Evolutionary conservation across 164 flowering plant genomes (phyloP), one percentile per base, ranked within the genome.

Genomic region (Sextonia rubra): DNA sequence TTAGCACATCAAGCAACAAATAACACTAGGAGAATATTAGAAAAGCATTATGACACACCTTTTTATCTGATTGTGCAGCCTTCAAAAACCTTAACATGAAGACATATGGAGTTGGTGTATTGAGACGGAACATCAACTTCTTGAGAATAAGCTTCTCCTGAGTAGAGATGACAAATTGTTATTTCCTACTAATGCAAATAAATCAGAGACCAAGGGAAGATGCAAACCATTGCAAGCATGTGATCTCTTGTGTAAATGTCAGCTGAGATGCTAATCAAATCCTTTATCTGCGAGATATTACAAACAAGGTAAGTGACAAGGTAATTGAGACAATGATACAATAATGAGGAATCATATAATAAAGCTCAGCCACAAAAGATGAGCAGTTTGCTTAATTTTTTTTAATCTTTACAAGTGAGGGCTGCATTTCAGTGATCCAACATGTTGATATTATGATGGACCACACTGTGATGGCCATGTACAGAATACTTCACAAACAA

Each of bases 81-180:
- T 89, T 91, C 64, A 93, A 87, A 82, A 93, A 91, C 71, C 97
- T 81, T 60, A 89, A 71, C 98, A 93, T 89, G 81, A 93, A 93
- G 56, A 93, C 97, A 78, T 93, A 91, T 1, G 85, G 85, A 68
- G 98, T 93, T 30, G 97, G 91, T 14, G 72, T 55, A 80, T 91
- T 93, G 7, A 93, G 81, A 65, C 98, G 90, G 64, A 90, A 93
- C 78, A 82, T 87, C 83, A 93, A 76, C 77, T 82, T 84, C 76
- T 80, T 88, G 52, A 91, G 88, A 52, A 93, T 82, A 58, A 76
- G 80, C 79, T 82, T 87, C 80, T 93, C 98, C 98, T 93, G 97
- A 60, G 77, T 79, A 71, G 26, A 69, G 71, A 78, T 60, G 64
- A n/a, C 25, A 77, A 47, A 32, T 65, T 27, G 61, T 26, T 61